These are phyloP conservation scores for Colletotrichum kahawae DNA, from an alignment of 2,329 filamentous ascomycete genomes.

Conservation along the genomic window DNA sequence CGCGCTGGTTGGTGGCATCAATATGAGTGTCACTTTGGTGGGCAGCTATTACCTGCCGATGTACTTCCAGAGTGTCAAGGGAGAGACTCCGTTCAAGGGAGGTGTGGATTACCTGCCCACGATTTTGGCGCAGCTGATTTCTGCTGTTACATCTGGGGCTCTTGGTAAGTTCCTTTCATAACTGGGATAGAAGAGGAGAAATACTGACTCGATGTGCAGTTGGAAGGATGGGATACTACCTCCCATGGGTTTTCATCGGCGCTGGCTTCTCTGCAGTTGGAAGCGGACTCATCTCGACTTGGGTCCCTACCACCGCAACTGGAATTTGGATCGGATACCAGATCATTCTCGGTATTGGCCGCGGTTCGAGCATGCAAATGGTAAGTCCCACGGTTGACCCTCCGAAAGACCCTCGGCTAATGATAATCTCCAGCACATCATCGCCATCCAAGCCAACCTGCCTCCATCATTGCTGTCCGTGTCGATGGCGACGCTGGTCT, in stretches of 20 bases:
- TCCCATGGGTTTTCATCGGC: slow-evolving; percentile 34
- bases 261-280: slow-evolving; percentile 39
- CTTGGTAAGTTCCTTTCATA: slow-evolving; percentile 27
- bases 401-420: background rate
- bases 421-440: slow-evolving; percentile 15
- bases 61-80: slow-evolving; percentile 56
- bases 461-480: slow-evolving; percentile 28
- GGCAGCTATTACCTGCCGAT: slow-evolving; percentile 54
- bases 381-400: slow-evolving; percentile 25
- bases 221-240: slow-evolving; percentile 30
- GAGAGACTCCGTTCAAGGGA: slow-evolving; percentile 37
- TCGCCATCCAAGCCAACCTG: slow-evolving; percentile 33
- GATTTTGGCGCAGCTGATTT: slow-evolving; percentile 41
- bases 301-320: slow-evolving; percentile 33
- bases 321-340: slow-evolving; percentile 54
- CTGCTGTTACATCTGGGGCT: slow-evolving; percentile 37
- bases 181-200: background rate
- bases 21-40: slow-evolving; percentile 49
- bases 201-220: slow-evolving; percentile 15
- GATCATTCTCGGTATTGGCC: slow-evolving; percentile 47
- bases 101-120: slow-evolving; percentile 47
- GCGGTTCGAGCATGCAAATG: slow-evolving; percentile 51
- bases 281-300: slow-evolving; percentile 41
- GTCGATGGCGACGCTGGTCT: slow-evolving; percentile 31
- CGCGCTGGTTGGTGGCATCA: slow-evolving; percentile 44